Percentiles rank a stretch among this genome's conserved stretches.
Evolutionary conservation across 805 yeast species (phyloP).

Genomic region (Suhomyces emberorum): DNA sequence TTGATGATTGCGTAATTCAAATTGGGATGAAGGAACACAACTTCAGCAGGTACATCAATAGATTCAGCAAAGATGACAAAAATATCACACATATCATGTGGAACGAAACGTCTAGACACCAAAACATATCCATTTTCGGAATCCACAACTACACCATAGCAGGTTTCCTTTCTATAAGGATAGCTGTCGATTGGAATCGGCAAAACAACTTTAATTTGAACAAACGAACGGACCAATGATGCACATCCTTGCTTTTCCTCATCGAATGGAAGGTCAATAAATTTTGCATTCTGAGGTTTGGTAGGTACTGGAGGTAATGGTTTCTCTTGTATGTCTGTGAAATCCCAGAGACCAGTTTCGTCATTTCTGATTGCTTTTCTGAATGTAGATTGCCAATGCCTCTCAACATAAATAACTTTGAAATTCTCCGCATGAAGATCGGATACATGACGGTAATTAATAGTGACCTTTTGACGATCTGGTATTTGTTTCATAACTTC

Average conservation of each 20-base stretch:
- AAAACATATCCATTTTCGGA: conserved; percentile 75
- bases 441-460: conserved; percentile 70
- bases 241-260: conserved; percentile 44
- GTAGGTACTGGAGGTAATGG: conserved; percentile 55
- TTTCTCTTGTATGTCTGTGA: conserved; percentile 50
- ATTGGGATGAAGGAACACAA: conserved; percentile 81
- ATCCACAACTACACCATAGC: conserved; percentile 80
- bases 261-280: conserved; percentile 62
- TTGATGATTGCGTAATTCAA: conserved; percentile 80
- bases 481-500: conserved; percentile 77
- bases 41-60: conserved; percentile 72
- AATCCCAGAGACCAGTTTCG: conserved; percentile 55
- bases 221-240: conserved; percentile 63
- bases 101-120: conserved; percentile 73
- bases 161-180: conserved; percentile 56
- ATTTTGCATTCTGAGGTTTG: conserved; percentile 62
- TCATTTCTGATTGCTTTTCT: conserved; percentile 63
- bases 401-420: conserved; percentile 67
- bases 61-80: conserved; percentile 82
- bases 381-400: conserved; percentile 80
- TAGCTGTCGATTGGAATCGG: conserved; percentile 77
- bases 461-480: conserved; percentile 67
- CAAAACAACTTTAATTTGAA: conserved; percentile 59
- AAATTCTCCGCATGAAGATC: conserved; percentile 75
- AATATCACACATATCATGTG: conserved; percentile 79